phyloP scores from a whole-genome alignment of 2,329 filamentous ascomycete species.

The Pseudogymnoascus destructans region DNA sequence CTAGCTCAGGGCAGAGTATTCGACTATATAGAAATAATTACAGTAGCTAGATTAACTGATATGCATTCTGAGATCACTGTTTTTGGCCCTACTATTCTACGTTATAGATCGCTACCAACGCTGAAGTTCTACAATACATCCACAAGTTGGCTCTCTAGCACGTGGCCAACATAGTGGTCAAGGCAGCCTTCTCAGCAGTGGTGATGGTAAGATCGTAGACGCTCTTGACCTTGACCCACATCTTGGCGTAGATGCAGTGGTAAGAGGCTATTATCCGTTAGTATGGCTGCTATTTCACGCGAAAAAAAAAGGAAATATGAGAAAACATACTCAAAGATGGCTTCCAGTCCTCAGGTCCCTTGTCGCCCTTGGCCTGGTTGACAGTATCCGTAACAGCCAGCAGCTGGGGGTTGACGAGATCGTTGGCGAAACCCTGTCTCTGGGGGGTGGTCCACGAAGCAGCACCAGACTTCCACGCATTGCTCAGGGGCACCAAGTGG shows the following conservation, averaged over 20 bases:
- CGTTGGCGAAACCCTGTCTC: constrained; percentile 62
- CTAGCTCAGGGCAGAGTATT: too few relatives aligned
- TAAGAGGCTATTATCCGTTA: constrained; percentile 36
- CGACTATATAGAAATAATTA: too few relatives aligned
- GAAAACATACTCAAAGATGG: constrained; percentile 43
- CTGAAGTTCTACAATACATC: too few relatives aligned
- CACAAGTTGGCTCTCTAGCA: constrained; percentile 33
- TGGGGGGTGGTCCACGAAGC: constrained; percentile 54
- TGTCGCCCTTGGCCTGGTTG: constrained; percentile 62
- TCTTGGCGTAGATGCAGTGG: constrained; percentile 65
- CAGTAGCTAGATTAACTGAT: too few relatives aligned
- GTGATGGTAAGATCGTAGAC: constrained; percentile 58
- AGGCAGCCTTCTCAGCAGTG: constrained; percentile 54
- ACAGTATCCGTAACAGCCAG: constrained; percentile 67
- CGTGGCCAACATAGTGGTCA: constrained; percentile 50
- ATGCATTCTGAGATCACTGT: too few relatives aligned
- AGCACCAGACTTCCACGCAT: constrained; percentile 72
- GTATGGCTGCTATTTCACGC: not conserved
- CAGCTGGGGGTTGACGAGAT: constrained; percentile 61
- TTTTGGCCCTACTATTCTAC: too few relatives aligned
- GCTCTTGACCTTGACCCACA: constrained; percentile 66
- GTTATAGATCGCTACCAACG: too few relatives aligned
- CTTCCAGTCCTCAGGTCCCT: constrained; percentile 63
- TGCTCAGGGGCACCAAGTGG: constrained; percentile 68
- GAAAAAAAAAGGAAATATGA: not conserved